phyloP scores from a whole-genome alignment of 106 monocot species.

The Apostasia ramifera region DNA sequence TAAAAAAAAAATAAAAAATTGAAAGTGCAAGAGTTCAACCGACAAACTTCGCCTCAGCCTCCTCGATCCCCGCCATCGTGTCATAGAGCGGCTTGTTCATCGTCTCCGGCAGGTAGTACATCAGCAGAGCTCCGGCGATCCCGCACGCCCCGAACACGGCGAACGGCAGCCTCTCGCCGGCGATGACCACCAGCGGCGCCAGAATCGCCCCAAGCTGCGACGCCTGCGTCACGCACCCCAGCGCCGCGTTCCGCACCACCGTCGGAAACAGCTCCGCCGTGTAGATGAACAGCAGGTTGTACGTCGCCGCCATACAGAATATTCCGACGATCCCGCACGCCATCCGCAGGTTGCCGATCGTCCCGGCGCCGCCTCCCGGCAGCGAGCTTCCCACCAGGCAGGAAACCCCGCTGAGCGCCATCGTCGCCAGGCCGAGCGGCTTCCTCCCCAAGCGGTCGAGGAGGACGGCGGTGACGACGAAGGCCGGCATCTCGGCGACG shows the following conservation, averaged over 20 bases:
- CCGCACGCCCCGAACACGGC: slow-evolving; percentile 46
- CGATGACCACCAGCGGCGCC: slow-evolving; percentile 65
- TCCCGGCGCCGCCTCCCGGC: slow-evolving; percentile 12
- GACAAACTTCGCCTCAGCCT: slow-evolving; percentile 18
- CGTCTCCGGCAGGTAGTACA: slow-evolving; percentile 50
- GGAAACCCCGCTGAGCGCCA: slow-evolving; percentile 60
- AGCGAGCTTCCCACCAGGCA: slow-evolving; percentile 36
- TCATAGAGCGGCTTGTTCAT: slow-evolving; percentile 48
- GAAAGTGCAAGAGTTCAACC: background rate
- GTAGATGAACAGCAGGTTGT: slow-evolving; percentile 65
- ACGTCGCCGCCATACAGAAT: slow-evolving; percentile 83
- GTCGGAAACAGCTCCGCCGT: slow-evolving; percentile 75
- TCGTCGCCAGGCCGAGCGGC: slow-evolving; percentile 46
- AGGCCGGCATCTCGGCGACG: slow-evolving; percentile 72
- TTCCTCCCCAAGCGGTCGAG: slow-evolving; percentile 54
- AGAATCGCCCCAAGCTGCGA: slow-evolving; percentile 59
- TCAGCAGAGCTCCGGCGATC: slow-evolving; percentile 31
- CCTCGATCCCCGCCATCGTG: slow-evolving; percentile 43
- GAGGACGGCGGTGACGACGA: slow-evolving; percentile 38
- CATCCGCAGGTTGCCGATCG: slow-evolving; percentile 23
- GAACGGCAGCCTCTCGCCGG: slow-evolving; percentile 33
- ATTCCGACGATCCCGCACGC: slow-evolving; percentile 73
- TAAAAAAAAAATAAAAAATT: too few relatives aligned
- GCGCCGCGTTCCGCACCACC: slow-evolving; percentile 60
- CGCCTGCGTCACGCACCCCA: slow-evolving; percentile 58